These are phyloP conservation scores for Draba incana DNA, from an alignment of 345 rosid genomes.

Conservation along the genomic window DNA sequence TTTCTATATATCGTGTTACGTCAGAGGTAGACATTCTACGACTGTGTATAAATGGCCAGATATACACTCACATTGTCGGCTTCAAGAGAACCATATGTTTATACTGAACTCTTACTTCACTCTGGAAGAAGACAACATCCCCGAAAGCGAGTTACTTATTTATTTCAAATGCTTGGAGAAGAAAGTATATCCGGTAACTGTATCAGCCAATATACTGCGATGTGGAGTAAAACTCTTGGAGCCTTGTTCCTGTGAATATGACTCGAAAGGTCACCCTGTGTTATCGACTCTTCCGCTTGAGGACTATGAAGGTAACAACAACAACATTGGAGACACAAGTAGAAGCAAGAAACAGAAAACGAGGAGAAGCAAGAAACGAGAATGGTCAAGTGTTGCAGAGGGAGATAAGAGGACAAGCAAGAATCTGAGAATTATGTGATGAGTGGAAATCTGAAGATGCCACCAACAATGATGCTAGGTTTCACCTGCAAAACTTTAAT, in stretches of 20 bases:
- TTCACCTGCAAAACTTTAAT: background rate
- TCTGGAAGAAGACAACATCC: conserved; percentile 1
- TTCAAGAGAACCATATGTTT: background rate
- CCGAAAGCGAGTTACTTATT: background rate
- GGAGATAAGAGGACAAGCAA: background rate
- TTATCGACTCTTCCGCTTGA: background rate
- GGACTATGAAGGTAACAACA: background rate
- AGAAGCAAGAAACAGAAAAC: background rate
- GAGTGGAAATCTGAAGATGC: background rate
- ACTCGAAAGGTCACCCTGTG: background rate
- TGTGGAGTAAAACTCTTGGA: conserved; percentile 7
- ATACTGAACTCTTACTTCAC: conserved; percentile 3
- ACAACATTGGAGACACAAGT: background rate
- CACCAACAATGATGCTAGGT: background rate
- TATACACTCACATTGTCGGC: background rate
- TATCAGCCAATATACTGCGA: background rate
- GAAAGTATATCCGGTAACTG: background rate
- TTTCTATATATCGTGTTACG: conserved; percentile 13
- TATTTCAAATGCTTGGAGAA: background rate
- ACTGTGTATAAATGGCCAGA: conserved; percentile 15
- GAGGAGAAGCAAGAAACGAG: conserved; percentile 5
- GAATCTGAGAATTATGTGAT: background rate
- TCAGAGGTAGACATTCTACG: background rate
- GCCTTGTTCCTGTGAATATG: conserved; percentile 13
- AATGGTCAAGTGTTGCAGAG: conserved; percentile 1